Evolutionary conservation across 2,329 filamentous ascomycete genomes (phyloP).

Genomic region (Trichoderma asperellum): DNA sequence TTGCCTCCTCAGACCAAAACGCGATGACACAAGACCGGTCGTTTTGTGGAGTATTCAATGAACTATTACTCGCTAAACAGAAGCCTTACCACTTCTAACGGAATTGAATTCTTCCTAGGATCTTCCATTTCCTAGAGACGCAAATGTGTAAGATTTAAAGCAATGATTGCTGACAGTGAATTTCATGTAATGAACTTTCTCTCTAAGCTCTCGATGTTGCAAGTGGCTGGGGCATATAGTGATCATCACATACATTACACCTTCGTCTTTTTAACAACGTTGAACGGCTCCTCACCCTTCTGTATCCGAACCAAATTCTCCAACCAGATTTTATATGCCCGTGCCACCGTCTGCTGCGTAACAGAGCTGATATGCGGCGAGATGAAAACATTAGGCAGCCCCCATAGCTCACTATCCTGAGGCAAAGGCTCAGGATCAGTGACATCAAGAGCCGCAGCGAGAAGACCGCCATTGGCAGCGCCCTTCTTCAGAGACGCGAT

Average conservation of each 20-base stretch:
- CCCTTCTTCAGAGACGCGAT: slow-evolving; percentile 6
- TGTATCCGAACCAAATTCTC: background rate
- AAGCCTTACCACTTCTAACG: background rate
- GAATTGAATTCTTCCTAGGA: background rate
- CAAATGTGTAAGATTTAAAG: background rate
- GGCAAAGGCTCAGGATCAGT: slow-evolving; percentile 18
- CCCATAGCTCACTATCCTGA: slow-evolving; percentile 12
- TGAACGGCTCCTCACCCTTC: background rate
- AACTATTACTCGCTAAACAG: background rate
- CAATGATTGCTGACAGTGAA: background rate
- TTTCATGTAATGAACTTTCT: background rate
- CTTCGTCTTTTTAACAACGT: background rate
- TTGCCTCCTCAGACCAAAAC: background rate
- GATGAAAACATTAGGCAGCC: slow-evolving; percentile 13
- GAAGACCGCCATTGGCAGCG: background rate
- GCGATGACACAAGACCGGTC: background rate
- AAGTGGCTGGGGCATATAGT: background rate
- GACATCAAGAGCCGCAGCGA: slow-evolving; percentile 5
- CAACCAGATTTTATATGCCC: slow-evolving; percentile 3
- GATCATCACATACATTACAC: background rate
- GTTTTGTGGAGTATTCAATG: background rate
- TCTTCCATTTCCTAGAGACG: background rate
- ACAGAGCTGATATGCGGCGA: slow-evolving; percentile 9
- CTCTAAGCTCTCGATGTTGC: background rate
- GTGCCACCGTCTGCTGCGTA: background rate